Conservation (phyloP, 2,329 filamentous ascomycete genomes). For the Lachnellula occidentalis region DNA sequence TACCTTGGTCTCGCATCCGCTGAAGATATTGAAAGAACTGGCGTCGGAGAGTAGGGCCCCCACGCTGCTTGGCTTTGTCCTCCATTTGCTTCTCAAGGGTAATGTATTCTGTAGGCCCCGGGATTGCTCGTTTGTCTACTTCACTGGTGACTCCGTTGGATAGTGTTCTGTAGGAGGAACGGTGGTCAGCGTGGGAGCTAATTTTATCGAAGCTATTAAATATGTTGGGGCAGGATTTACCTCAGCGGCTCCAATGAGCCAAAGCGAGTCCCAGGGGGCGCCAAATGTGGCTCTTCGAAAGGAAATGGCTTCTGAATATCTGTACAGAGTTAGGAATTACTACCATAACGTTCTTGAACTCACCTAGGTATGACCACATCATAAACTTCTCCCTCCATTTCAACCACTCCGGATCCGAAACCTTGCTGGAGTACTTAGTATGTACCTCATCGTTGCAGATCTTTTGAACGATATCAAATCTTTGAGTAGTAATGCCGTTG, state of each 20-base stretch:
- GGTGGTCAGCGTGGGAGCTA: neutral
- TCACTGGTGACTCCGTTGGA: neutral
- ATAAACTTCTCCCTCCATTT: slow-evolving; percentile 9
- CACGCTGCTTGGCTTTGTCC: slow-evolving; percentile 4
- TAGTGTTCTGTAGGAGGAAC: neutral
- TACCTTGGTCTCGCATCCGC: slow-evolving; percentile 11
- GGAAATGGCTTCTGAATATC: neutral
- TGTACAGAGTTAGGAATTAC: neutral
- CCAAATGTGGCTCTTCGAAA: neutral
- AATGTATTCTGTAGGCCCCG: neutral
- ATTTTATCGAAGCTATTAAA: no score
- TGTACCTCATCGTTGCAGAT: neutral
- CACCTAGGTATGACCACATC: slow-evolving; percentile 12
- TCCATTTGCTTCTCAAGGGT: slow-evolving; percentile 17
- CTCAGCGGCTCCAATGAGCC: no score
- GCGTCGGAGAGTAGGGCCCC: slow-evolving; percentile 3
- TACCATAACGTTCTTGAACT: neutral
- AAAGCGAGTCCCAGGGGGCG: neutral
- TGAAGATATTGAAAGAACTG: slow-evolving; percentile 20
- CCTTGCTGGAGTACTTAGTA: neutral
- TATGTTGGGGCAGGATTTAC: no score
- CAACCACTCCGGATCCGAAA: slow-evolving; percentile 4
- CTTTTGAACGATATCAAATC: neutral
- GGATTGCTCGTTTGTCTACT: neutral
- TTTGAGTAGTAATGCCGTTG: neutral